These are phyloP conservation scores for Apiospora sp. DNA, from an alignment of 2,329 filamentous ascomycete species.

Conservation along the genomic window DNA sequence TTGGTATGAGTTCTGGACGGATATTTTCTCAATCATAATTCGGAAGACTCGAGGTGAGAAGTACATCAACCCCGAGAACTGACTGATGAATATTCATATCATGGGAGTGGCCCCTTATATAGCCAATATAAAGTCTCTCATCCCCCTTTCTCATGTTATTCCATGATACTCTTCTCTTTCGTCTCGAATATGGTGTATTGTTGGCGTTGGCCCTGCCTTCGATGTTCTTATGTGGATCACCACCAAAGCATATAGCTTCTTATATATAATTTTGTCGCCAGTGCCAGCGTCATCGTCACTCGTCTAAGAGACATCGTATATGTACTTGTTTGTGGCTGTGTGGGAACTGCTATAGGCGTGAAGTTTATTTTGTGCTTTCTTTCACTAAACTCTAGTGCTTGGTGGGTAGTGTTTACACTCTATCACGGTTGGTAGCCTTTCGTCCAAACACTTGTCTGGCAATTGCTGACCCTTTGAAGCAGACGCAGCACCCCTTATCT, in stretches of 20 bases:
- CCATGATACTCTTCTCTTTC: neutral
- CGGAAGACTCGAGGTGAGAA: neutral
- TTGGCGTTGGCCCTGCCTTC: neutral
- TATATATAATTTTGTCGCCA: neutral
- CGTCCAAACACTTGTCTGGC: neutral
- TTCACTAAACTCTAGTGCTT: neutral
- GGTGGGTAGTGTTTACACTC: neutral
- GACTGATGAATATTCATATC: neutral
- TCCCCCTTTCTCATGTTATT: neutral
- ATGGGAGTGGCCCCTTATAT: neutral
- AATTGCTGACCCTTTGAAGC: neutral
- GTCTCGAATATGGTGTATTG: neutral
- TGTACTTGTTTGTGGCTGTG: neutral
- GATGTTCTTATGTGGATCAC: neutral
- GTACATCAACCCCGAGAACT: neutral
- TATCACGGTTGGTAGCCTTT: neutral
- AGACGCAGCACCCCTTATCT: neutral
- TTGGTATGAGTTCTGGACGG: neutral
- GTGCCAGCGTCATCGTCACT: neutral
- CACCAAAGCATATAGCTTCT: neutral
- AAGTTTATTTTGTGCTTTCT: neutral
- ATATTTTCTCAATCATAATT: neutral
- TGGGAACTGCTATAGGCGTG: neutral
- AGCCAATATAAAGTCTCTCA: neutral
- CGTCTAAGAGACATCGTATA: neutral